These are phyloP conservation scores for Bruguiera parviflora DNA, from an alignment of 345 rosid species.

Conservation along the genomic window DNA sequence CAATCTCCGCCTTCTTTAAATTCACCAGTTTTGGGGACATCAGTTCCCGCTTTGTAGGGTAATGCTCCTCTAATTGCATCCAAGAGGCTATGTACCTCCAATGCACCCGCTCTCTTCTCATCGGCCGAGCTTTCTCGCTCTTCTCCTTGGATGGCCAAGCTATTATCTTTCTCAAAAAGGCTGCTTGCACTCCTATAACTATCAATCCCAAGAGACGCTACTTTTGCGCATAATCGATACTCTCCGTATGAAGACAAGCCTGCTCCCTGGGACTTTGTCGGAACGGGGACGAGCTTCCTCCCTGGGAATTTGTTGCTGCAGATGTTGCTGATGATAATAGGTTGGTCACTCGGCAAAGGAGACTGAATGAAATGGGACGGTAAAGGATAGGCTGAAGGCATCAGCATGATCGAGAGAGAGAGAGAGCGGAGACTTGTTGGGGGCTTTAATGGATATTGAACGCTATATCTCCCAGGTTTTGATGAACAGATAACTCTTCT, in stretches of 20 bases:
- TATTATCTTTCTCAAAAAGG: background rate
- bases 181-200: background rate
- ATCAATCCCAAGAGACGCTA: background rate
- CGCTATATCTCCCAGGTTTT: too few relatives aligned
- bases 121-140: constrained; percentile 4
- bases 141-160: constrained; percentile 7
- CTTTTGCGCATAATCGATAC: background rate
- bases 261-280: background rate
- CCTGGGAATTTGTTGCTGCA: background rate
- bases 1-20: constrained; percentile 15
- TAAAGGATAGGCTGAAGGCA: constrained; percentile 18
- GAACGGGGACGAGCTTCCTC: constrained; percentile 9
- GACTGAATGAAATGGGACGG: constrained; percentile 15
- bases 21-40: constrained; percentile 23
- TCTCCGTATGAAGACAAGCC: background rate
- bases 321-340: background rate
- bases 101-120: constrained; percentile 5
- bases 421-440: background rate
- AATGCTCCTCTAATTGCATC: constrained; percentile 21
- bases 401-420: background rate
- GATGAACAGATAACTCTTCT: too few relatives aligned
- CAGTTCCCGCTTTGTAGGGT: constrained; percentile 18
- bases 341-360: background rate
- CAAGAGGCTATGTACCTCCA: constrained; percentile 15
- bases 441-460: too few relatives aligned